Percentiles rank a stretch among this genome's conserved stretches.
phyloP scores from a whole-genome alignment of 305 asterid species.

The Fraxinus ornus region DNA sequence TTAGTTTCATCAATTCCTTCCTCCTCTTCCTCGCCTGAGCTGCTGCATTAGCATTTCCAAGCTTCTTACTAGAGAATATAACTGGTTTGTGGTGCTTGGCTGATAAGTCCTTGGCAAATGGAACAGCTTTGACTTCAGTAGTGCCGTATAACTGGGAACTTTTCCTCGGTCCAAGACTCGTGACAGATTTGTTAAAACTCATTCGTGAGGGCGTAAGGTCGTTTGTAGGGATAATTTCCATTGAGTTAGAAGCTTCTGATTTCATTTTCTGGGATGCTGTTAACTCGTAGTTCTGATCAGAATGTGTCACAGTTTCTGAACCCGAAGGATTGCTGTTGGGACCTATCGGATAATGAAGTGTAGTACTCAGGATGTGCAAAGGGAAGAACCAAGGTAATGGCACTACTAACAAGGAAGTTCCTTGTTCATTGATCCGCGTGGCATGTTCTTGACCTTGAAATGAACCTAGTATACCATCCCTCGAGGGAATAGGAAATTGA shows the following conservation, averaged over 20 bases:
- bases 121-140: neutral
- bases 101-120: neutral
- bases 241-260: neutral
- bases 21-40: neutral
- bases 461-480: too few species aligned
- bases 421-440: too few species aligned
- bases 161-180: neutral
- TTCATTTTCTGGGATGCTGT: neutral
- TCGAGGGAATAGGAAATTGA: too few species aligned
- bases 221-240: neutral
- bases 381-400: too few species aligned
- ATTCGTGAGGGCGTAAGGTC: neutral
- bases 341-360: too few species aligned
- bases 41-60: neutral
- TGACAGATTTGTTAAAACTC: neutral
- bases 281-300: neutral
- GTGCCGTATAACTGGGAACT: neutral
- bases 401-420: too few species aligned
- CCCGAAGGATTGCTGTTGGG: too few species aligned
- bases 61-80: neutral
- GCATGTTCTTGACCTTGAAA: too few species aligned
- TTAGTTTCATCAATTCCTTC: constrained; percentile 3
- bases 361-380: too few species aligned
- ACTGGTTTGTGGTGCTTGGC: neutral
- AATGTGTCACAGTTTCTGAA: neutral